Conservation (phyloP, 2,329 filamentous ascomycete species). For the Colletotrichum musicola region DNA sequence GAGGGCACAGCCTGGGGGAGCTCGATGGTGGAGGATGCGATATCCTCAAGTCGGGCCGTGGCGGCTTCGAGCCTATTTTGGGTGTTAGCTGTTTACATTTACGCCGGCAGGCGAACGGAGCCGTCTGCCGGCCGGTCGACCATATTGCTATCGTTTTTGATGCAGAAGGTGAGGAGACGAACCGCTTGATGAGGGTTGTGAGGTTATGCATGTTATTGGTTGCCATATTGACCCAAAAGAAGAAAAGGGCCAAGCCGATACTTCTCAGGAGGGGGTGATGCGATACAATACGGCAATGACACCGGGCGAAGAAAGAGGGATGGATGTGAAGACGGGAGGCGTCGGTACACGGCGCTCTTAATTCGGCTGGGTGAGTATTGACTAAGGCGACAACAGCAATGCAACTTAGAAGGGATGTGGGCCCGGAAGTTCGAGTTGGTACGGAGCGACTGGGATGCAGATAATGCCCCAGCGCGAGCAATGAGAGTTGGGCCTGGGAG, state of each 20-base stretch:
- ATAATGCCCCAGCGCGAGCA: slow-evolving; percentile 2
- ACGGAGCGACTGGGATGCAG: slow-evolving; percentile 18
- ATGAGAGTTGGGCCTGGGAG: not conserved
- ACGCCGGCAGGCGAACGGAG: not conserved
- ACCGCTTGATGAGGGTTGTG: slow-evolving; percentile 98
- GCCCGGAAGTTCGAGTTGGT: slow-evolving; percentile 20
- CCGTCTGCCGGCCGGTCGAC: too few species aligned
- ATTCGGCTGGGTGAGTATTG: not conserved
- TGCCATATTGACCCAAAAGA: slow-evolving; percentile 66
- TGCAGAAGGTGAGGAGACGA: slow-evolving; percentile 50
- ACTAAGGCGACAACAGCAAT: slow-evolving; percentile 3
- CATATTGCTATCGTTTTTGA: too few species aligned
- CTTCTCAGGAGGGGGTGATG: slow-evolving; percentile 13
- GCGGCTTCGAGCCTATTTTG: slow-evolving; percentile 90
- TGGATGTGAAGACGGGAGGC: slow-evolving; percentile 15
- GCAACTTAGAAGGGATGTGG: slow-evolving; percentile 6
- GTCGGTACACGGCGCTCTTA: not conserved
- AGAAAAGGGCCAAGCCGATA: not conserved
- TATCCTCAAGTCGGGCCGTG: slow-evolving; percentile 95
- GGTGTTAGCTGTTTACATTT: slow-evolving; percentile 56
- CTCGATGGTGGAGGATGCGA: slow-evolving; percentile 81
- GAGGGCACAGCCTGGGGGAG: slow-evolving; percentile 64
- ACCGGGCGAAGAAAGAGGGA: not conserved
- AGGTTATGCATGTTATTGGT: slow-evolving; percentile 94
- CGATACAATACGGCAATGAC: slow-evolving; percentile 9